Base-by-base conservation (phyloP, 1,139 yeast genomes). In the Hyphopichia fennica region DNA sequence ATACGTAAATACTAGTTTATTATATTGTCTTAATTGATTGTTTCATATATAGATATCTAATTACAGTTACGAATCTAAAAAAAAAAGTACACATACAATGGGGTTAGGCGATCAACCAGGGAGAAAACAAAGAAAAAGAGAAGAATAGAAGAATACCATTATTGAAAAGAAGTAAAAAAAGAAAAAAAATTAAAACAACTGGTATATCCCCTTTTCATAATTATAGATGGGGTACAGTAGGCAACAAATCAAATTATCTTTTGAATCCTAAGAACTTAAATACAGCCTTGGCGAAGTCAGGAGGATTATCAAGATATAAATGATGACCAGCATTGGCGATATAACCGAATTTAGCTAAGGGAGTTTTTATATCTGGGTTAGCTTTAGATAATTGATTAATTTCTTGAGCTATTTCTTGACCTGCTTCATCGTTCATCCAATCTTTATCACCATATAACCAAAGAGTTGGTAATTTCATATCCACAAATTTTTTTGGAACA, bases 261-360 rank as follows among this genome's bases (percentile, higher is more conserved):
- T 35, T 39, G 25, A 44, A 60, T 6, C 52, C 47, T 34, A 77
- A 53, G 49, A 80, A 83, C 8, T 68, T 59, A 35, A 74, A 54
- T 3, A 84, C 67, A 34, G 67, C 62, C 11, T 53, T 48, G 16
- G 65, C 63, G 41, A 63, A 63, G 13, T 48, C 57, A 6, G 50
- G 52, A 5, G 85, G 83, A 49, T 88, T 87, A 58, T 88, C 96
- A 46, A 88, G 64, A 53, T 87, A 87, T 43, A 88, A 61, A 60
- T 88, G 93, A 57, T 88, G 96, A 0, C 96, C 93, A 1, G 91
- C 81, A 40, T 77, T 66, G 2, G 69, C 58, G 1, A 87, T 66
- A 9, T 79, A 66, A 14, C 62, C 63, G 45, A 76, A 81, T 5
- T 49, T 37, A 2, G 75, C 69, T 39, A 66, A 50, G 14, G 50